A percentile compares a stretch with the other conserved stretches of the same genome.
Evolutionary conservation across 1,284 basidiomycete genomes (phyloP).

Genomic region (Leccinum angustisporum): DNA sequence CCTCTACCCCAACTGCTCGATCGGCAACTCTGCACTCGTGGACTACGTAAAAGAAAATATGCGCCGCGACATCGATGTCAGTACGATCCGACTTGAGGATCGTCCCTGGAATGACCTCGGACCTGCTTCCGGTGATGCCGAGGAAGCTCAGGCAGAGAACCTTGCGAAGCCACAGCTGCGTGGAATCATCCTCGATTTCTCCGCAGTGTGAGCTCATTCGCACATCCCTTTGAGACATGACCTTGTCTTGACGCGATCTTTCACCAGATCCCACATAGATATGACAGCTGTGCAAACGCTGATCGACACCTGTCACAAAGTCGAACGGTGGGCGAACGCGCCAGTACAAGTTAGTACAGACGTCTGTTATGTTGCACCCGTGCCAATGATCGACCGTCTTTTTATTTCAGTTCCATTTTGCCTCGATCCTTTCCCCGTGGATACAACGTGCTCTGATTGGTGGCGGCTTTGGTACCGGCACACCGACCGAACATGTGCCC

Average conservation of each 20-base stretch:
- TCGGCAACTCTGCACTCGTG: constrained; percentile 76
- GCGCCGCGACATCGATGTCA: constrained; percentile 75
- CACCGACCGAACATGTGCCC: constrained; percentile 40
- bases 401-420: constrained; percentile 75
- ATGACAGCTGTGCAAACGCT: constrained; percentile 90
- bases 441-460: constrained; percentile 87
- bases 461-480: constrained; percentile 79
- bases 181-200: constrained; percentile 92
- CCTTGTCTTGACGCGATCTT: constrained; percentile 3
- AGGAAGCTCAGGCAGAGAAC: constrained; percentile 52
- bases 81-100: constrained; percentile 62
- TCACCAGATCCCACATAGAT: constrained; percentile 68
- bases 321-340: constrained; percentile 85
- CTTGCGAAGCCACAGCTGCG: constrained; percentile 67
- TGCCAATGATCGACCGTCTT: background rate
- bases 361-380: background rate
- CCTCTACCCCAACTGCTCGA: constrained; percentile 89
- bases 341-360: constrained; percentile 64
- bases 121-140: constrained; percentile 51
- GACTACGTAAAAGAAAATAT: constrained; percentile 81
- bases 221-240: background rate
- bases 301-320: constrained; percentile 83
- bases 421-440: constrained; percentile 90
- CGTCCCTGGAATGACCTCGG: constrained; percentile 96
- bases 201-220: constrained; percentile 63